Base-by-base conservation (phyloP, 352 stramenopile genomes). In the Phytophthora citrophthora region DNA sequence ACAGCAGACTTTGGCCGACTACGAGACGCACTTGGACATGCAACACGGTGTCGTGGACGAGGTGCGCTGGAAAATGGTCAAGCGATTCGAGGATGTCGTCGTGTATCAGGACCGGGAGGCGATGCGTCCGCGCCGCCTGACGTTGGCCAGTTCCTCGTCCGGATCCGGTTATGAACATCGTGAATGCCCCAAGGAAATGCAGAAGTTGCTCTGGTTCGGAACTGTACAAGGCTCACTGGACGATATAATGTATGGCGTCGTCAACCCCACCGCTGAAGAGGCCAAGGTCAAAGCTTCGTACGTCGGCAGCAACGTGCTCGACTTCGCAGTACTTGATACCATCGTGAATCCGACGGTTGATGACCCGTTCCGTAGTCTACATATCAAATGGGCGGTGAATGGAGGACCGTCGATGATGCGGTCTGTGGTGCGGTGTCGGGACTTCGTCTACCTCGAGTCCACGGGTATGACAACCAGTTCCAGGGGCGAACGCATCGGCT, bases 341-440 rank as follows among this genome's bases (percentile, higher is more conserved):
- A 68, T 87, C 38, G 26, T 65, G 0, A 55, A 72, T n/a, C 75
- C 78, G 16, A 80, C 68, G 4, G 53, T 46, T 18, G 61, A 78
- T 2, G 72, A 83, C 9, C 77, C 77, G 34, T 87, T 87, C 45
- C 61, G 65, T 40, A 68, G 55, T 2, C 52, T 84, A 8, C 64
- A 71, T 23, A 59, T 87, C 40, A 79, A 79, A 32, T 87, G 77
- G 77, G 67, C 60, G 39, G 70, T 86, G 60, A 86, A 86, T 36
- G 71, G 71, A 5, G 74, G 74, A 11, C 66, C 76, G 1, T 49
- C 70, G 10, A 44, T 75, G 43, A 79, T 86, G 61, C 71, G 72
- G 24, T 54, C 63, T n/a, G 51, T 86, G 58, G 65, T 83, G 49
- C 69, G 73, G 9, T 75, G 74, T 24, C 75, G 77, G 41, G 77